These are phyloP conservation scores for Plasmodium billcollinsi DNA, from an alignment of 169 alveolate species.

Conservation along the genomic window DNA sequence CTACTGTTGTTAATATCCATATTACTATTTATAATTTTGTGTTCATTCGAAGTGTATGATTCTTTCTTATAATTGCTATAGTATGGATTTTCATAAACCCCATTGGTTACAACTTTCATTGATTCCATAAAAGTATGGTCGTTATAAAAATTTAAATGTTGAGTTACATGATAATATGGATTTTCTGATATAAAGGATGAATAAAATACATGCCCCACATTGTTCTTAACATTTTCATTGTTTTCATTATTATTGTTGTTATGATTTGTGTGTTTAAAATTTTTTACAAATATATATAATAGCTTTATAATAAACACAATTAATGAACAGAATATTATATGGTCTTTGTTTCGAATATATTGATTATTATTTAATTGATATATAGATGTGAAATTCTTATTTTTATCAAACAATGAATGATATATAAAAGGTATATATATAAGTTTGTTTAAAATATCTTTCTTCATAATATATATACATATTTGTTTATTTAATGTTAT, in stretches of 20 bases:
- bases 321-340: constrained; percentile 51
- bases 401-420: constrained; percentile 47
- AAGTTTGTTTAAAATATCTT: constrained; percentile 33
- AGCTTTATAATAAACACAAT: constrained; percentile 50
- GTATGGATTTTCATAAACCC: not conserved
- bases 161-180: too few relatives aligned
- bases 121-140: not conserved
- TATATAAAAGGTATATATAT: constrained; percentile 42
- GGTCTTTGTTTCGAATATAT: constrained; percentile 57
- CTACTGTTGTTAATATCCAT: not conserved
- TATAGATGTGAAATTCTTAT: constrained; percentile 34
- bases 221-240: too few relatives aligned
- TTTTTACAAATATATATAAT: constrained; percentile 36
- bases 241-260: too few relatives aligned
- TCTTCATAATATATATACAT: constrained; percentile 41
- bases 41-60: not conserved
- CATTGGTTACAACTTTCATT: not conserved
- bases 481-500: constrained; percentile 27
- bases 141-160: not conserved
- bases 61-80: not conserved
- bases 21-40: not conserved
- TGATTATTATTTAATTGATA: constrained; percentile 17
- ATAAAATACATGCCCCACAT: too few relatives aligned
- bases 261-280: not conserved
- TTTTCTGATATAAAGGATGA: too few relatives aligned